Base-by-base conservation (phyloP, 176 grass and related monocot genomes). In the Phragmites australis region DNA sequence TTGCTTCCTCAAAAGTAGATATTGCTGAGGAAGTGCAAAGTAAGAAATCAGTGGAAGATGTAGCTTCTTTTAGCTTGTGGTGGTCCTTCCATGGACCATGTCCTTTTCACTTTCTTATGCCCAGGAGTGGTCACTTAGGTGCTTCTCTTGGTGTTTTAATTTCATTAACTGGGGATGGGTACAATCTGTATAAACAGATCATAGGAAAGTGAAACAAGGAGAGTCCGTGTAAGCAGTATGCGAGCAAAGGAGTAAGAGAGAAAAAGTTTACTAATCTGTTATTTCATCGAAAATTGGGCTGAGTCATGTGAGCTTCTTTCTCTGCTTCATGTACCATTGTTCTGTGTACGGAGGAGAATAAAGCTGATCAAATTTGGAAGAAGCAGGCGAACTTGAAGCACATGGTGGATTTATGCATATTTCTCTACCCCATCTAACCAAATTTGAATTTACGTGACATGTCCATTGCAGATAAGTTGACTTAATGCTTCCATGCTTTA, bases 21-120 rank as follows among this genome's bases (percentile, higher is more conserved):
- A 14, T 79, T 30, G 10, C 67, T 59, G 39, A 30, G 22, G 39
- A 74, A 74, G 6, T 71, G 16, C 54, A 70, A 52, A 54, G 34
- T 34, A 69, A 68, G 22, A 48, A 6, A 80, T 69, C 31, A 40
- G 70, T 80, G 51, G 51, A 80, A 62, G 57, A 61, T 84, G 21
- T 84, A 89, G 62, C 62, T 84, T 63, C 34, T 16, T 80, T 62
- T 72, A 78, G 57, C 47, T 30, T 70, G 52, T 39, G 63, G 75
- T 76, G 53, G 62, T 70, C 76, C 67, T 47, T 72, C 81, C 32
- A 51, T 23, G 26, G 60, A 11, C 43, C 45, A 40, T 41, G 25
- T 10, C 16, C 50, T 53, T 80, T 30, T 60, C 61, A 57, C 27
- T 56, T 58, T 42, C 67, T 43, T 73, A 51, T 68, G 34, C 6